Percentiles rank a stretch among this genome's conserved stretches.
Conservation (phyloP, 305 asterid genomes). For the Plantago lanceolata region DNA sequence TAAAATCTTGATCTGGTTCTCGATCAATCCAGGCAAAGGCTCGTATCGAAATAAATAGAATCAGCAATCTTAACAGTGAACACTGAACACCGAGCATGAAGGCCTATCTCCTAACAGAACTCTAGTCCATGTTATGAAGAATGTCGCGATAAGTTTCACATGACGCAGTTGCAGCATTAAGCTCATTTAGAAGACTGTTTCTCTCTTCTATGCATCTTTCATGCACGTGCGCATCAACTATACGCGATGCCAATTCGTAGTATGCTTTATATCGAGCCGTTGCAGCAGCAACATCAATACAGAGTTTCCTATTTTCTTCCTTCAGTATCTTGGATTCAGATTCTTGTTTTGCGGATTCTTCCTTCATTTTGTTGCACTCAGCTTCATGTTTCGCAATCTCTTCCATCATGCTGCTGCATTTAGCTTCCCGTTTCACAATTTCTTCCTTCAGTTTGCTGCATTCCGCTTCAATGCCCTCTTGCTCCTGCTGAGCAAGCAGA, state of each 20-base stretch:
- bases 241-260: not conserved
- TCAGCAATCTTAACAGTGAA: no score
- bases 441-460: not conserved
- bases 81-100: no score
- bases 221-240: not conserved
- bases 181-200: not conserved
- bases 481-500: no score
- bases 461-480: no score
- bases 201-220: constrained; percentile 6
- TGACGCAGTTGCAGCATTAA: not conserved
- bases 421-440: not conserved
- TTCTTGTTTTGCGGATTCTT: not conserved
- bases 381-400: not conserved
- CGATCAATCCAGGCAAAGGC: no score
- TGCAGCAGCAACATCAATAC: not conserved
- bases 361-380: not conserved
- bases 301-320: not conserved
- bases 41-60: no score
- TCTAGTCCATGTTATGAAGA: not conserved
- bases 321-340: not conserved
- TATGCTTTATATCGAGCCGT: not conserved
- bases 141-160: not conserved
- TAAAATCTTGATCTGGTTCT: no score
- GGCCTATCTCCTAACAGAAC: no score
- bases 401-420: not conserved